Evolutionary conservation across 2,329 filamentous ascomycete species (phyloP).

Genomic region (Aspergillus oerlinghausenensis): DNA sequence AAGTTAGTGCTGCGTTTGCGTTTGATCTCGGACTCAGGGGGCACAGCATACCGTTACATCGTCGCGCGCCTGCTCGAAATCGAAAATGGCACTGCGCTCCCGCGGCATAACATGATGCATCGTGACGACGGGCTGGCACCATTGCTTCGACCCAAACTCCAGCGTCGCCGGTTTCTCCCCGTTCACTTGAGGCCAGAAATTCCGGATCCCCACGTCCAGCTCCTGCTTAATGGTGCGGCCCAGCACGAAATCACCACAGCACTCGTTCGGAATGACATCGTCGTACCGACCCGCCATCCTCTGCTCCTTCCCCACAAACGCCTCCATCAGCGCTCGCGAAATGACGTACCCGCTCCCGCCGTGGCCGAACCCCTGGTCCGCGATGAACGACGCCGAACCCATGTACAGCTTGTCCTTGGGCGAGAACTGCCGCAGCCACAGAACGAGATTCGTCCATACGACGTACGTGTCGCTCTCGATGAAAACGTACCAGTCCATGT

Average conservation of each 20-base stretch:
- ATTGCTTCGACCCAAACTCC: constrained; percentile 43
- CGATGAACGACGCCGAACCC: constrained; percentile 46
- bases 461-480: constrained; percentile 54
- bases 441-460: constrained; percentile 47
- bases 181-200: constrained; percentile 50
- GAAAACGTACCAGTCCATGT: constrained; percentile 57
- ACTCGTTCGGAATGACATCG: constrained; percentile 35
- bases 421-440: constrained; percentile 47
- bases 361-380: constrained; percentile 48
- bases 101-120: constrained; percentile 54
- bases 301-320: constrained; percentile 41
- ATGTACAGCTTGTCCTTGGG: constrained; percentile 45
- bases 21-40: too few species aligned
- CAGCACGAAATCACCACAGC: constrained; percentile 53
- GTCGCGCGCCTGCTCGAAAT: constrained; percentile 47
- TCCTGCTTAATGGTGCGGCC: constrained; percentile 47
- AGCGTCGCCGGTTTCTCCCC: constrained; percentile 52
- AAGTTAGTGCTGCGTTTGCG: not conserved
- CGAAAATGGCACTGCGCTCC: constrained; percentile 49
- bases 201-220: constrained; percentile 38
- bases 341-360: constrained; percentile 52
- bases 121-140: constrained; percentile 55
- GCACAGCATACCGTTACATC: constrained; percentile 6
- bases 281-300: constrained; percentile 49
- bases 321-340: constrained; percentile 50